phyloP scores from a whole-genome alignment of 352 stramenopile species.

The Nothophytophthora sp. region DNA sequence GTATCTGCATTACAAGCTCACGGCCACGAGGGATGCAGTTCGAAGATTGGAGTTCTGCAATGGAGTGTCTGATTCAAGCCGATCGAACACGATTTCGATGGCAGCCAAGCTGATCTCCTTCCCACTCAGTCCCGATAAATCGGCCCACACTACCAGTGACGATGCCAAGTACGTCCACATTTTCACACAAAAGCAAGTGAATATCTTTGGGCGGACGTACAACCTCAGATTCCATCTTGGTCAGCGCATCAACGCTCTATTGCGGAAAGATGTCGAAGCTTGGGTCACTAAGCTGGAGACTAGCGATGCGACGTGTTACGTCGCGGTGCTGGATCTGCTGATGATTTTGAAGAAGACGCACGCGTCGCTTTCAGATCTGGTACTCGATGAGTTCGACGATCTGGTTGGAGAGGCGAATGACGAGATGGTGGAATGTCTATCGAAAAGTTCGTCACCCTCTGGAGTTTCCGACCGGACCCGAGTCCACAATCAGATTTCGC shows the following conservation, averaged over 20 bases:
- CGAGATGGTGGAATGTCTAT: constrained; percentile 14
- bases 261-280: constrained; percentile 61
- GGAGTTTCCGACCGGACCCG: constrained; percentile 27
- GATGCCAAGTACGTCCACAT: constrained; percentile 32
- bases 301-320: constrained; percentile 48
- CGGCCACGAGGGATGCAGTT: constrained; percentile 16
- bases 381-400: constrained; percentile 36
- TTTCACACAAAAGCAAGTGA: constrained; percentile 34
- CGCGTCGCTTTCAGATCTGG: constrained; percentile 16
- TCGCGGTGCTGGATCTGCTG: constrained; percentile 47
- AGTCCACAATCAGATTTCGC: constrained; percentile 47
- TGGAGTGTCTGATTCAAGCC: neutral
- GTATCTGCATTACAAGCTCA: constrained; percentile 63
- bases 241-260: constrained; percentile 46
- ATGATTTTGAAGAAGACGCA: constrained; percentile 39
- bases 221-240: constrained; percentile 61
- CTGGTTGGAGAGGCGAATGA: constrained; percentile 31
- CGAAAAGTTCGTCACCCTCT: constrained; percentile 15
- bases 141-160: constrained; percentile 7
- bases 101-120: too few species aligned
- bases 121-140: constrained; percentile 5
- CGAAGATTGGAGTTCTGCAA: constrained; percentile 1
- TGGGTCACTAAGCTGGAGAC: constrained; percentile 56
- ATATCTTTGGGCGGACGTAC: constrained; percentile 60
- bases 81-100: constrained; percentile 3